Evolutionary conservation across 176 grass and related monocot species (phyloP).

Genomic region (Paspalum notatum): DNA sequence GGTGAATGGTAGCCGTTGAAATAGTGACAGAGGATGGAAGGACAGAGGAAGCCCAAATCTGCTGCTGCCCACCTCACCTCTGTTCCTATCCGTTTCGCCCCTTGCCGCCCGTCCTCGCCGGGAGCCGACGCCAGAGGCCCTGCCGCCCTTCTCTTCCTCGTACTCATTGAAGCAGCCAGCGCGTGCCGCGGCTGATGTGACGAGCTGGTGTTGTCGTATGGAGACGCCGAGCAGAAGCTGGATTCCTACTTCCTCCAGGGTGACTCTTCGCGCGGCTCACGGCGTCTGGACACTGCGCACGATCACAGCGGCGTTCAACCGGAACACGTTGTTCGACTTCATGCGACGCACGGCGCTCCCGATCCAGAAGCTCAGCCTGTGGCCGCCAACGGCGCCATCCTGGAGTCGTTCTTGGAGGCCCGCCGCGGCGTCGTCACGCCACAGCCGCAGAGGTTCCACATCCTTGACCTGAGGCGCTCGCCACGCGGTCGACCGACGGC

Average conservation of each 20-base stretch:
- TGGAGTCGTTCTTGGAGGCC: conserved; percentile 92
- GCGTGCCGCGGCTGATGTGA: conserved; percentile 97
- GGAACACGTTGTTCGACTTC: conserved; percentile 86
- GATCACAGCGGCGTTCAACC: conserved; percentile 67
- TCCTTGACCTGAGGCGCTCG: conserved; percentile 94
- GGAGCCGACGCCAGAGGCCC: too few relatives aligned
- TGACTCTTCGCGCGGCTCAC: conserved; percentile 79
- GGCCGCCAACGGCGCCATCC: conserved; percentile 91
- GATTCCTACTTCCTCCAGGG: conserved; percentile 87
- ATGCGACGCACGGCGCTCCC: conserved; percentile 79
- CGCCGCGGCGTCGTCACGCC: conserved; percentile 52
- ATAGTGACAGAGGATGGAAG: too few relatives aligned
- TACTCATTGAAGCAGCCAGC: conserved; percentile 80
- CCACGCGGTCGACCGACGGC: conserved; percentile 90
- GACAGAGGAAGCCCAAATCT: too few relatives aligned
- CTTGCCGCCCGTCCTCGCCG: too few relatives aligned
- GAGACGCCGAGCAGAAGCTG: conserved; percentile 95
- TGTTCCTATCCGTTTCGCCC: too few relatives aligned
- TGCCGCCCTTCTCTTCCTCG: conserved; percentile 97
- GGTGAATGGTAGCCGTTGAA: too few relatives aligned
- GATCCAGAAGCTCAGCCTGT: conserved; percentile 96
- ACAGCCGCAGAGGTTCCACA: conserved; percentile 70
- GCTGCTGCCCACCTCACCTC: too few relatives aligned
- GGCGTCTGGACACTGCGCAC: conserved; percentile 75
- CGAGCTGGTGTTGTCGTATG: conserved; percentile 91